Evolutionary conservation across 768 basidiomycete genomes (phyloP).

Genomic region (Tricholoma sp.): DNA sequence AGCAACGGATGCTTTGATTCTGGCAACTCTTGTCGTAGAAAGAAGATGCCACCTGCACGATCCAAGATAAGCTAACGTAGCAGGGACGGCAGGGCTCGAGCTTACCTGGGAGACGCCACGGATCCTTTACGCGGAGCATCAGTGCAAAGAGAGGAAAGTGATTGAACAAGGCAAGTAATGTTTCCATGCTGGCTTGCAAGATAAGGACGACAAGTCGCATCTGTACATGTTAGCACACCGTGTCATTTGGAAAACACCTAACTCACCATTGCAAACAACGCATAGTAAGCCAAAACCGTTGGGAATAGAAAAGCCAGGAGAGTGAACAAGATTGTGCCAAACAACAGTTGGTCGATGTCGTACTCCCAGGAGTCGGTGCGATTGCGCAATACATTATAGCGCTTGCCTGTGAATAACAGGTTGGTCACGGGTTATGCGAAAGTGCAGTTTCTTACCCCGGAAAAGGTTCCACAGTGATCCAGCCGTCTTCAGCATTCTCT

Average conservation of each 20-base stretch:
- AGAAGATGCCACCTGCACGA: conserved; percentile 27
- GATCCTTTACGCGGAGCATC: conserved; percentile 80
- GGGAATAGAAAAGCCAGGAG: conserved; percentile 78
- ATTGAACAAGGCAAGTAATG: conserved; percentile 74
- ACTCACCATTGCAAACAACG: conserved; percentile 66
- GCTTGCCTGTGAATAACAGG: conserved; percentile 57
- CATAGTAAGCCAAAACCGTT: conserved; percentile 83
- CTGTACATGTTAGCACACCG: conserved; percentile 26
- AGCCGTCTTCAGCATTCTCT: conserved; percentile 49
- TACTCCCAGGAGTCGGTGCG: conserved; percentile 91
- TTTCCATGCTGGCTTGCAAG: conserved; percentile 59
- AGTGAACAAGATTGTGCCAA: conserved; percentile 88
- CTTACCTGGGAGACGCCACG: conserved; percentile 74
- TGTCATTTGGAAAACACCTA: conserved; percentile 59
- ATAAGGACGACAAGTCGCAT: conserved; percentile 50
- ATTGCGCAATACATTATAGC: conserved; percentile 80
- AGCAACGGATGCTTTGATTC: conserved; percentile 17
- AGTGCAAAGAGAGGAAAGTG: conserved; percentile 90
- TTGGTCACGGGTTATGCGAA: neutral
- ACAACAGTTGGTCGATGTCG: conserved; percentile 89
- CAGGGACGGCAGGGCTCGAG: neutral
- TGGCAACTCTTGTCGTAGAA: conserved; percentile 22
- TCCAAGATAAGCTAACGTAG: neutral
- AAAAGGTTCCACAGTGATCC: conserved; percentile 86
- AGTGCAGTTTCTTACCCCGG: conserved; percentile 48